Evolutionary conservation across 331 rosid species (phyloP), one percentile per base, ranked within the genome.

Genomic region (Ulmus americana): DNA sequence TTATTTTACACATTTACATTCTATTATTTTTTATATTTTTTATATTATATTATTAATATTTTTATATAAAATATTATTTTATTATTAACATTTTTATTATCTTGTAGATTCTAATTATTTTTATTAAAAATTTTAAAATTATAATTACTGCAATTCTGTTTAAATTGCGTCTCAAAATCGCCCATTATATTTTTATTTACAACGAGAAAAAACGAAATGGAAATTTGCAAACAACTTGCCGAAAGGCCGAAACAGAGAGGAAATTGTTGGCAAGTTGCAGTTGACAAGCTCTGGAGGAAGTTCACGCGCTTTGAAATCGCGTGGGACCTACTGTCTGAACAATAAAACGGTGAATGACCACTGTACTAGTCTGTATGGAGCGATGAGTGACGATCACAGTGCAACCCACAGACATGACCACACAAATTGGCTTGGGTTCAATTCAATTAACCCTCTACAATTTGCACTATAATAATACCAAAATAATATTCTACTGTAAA

Each of bases 391-490:
- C 4, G 53, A 65, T 45, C 55, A 66, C 74, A 66, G 80, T 69
- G 10, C 60, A 68, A 74, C 50, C 57, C 80, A 69, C 78, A 65
- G 68, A 62, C 62, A 47, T 55, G 69, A 63, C 59, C 81, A 73
- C 68, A 74, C 59, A 52, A 40, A 47, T 60, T 71, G 79, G 74
- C 75, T 64, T 46, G 3, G 75, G 71, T 77, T 55, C 82, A 69
- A 48, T 52, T 75, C 77, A 73, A 28, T 62, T 74, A 5, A 41
- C 61, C 59, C 48, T 49, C 35, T 55, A 0, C 81, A 49, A 77
- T 42, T 84, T 76, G 81, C 80, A 65, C 14, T 66, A 66, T 35
- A 70, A 76, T 77, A 72, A 68, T 70, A 52, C 10, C 22, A 13
- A 39, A 61, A 68, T 45, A 40, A 8, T 39, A 62, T 46, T 52